Percentiles rank a stretch among this genome's conserved stretches.
Conservation (phyloP, 192 early-diverging fungal species). For the Rhizoclosmatium globosum region DNA sequence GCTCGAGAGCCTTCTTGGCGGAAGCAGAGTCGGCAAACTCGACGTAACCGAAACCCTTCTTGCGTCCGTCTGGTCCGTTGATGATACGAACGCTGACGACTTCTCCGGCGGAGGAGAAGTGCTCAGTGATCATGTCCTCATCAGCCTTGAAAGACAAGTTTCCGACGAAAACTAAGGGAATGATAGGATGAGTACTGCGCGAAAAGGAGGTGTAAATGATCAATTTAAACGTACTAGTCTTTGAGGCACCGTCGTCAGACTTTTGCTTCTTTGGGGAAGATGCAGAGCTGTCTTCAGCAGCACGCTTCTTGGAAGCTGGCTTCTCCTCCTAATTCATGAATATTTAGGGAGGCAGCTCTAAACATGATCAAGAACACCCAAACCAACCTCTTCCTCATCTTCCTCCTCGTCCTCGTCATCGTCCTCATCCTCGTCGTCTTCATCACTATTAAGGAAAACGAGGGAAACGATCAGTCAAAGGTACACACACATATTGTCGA, state of each 20-base stretch:
- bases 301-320: conserved; percentile 36
- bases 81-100: conserved; percentile 80
- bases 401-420: conserved; percentile 1
- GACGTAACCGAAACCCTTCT: conserved; percentile 91
- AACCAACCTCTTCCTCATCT: background rate
- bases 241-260: background rate
- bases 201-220: background rate
- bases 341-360: too few species aligned
- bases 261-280: conserved; percentile 34
- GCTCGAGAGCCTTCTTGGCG: conserved; percentile 73
- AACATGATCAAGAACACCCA: background rate
- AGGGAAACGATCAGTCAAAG: background rate
- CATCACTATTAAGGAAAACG: background rate
- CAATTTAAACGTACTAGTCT: background rate
- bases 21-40: conserved; percentile 76
- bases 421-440: background rate
- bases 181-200: background rate
- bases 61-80: conserved; percentile 72
- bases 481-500: background rate
- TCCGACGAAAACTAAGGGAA: conserved; percentile 66
- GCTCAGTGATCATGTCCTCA: conserved; percentile 67
- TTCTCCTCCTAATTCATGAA: conserved; percentile 4
- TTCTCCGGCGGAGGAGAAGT: conserved; percentile 75
- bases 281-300: conserved; percentile 21
- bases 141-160: conserved; percentile 76